Evolutionary conservation across 495 filamentous ascomycete species (phyloP).

Genomic region (Neurospora tetrasperma): DNA sequence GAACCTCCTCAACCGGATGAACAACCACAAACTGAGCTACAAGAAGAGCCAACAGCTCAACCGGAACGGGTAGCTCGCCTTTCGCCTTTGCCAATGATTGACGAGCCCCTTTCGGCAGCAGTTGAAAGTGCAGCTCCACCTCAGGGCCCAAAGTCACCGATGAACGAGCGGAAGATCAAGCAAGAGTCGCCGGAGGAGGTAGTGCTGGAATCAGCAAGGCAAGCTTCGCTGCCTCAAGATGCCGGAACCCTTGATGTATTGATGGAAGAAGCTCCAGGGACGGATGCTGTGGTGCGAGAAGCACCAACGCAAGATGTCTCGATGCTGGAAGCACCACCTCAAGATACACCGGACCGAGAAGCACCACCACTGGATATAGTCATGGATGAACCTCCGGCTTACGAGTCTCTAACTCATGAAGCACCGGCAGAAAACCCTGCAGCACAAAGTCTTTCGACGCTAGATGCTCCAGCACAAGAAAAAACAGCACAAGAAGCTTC

Average conservation of each 20-base stretch:
- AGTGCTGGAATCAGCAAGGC: not conserved
- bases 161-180: not conserved
- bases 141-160: not conserved
- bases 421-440: not conserved
- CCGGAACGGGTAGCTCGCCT: not conserved
- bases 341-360: not conserved
- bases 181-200: not conserved
- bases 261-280: not conserved
- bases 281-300: not conserved
- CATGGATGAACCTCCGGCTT: not conserved
- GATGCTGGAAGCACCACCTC: not conserved
- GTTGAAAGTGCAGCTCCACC: not conserved
- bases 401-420: not conserved
- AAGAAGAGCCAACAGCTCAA: not conserved
- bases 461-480: not conserved
- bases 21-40: not conserved
- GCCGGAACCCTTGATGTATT: not conserved
- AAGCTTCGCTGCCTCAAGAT: not conserved
- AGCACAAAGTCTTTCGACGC: not conserved
- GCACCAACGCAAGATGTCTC: not conserved
- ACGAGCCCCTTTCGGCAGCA: not conserved
- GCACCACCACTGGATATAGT: not conserved
- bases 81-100: not conserved
- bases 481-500: not conserved
- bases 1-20: not conserved